phyloP scores from a whole-genome alignment of 352 stramenopile genomes.

The Phytopythium montanum region DNA sequence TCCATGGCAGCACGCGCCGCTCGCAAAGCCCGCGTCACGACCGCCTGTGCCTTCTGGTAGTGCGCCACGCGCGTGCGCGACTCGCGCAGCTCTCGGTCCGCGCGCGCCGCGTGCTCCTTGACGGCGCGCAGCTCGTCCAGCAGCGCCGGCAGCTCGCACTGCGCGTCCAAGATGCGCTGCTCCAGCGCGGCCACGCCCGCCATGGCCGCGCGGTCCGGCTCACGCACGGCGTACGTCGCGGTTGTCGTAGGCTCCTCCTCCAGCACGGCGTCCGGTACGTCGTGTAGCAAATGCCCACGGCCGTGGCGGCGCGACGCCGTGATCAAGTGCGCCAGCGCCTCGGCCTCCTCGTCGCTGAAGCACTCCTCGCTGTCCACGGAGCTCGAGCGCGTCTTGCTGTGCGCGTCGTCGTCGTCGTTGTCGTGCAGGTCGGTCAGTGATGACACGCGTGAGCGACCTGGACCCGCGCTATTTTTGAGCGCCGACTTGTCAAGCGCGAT shows the following conservation, averaged over 20 bases:
- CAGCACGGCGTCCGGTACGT: neutral
- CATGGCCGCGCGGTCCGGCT: constrained; percentile 35
- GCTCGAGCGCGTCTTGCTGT: constrained; percentile 9
- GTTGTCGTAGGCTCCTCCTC: constrained; percentile 12
- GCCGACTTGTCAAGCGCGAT: constrained; percentile 9
- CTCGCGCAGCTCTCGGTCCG: constrained; percentile 28
- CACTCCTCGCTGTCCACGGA: constrained; percentile 12
- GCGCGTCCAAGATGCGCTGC: constrained; percentile 34
- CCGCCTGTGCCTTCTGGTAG: constrained; percentile 44
- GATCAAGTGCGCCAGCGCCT: constrained; percentile 21
- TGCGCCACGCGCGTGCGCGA: constrained; percentile 33
- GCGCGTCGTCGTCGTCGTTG: constrained; percentile 18
- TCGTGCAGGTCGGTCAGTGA: constrained; percentile 27
- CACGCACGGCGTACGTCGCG: constrained; percentile 29
- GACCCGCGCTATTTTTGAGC: constrained; percentile 8
- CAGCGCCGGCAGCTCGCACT: constrained; percentile 43
- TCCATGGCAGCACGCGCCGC: constrained; percentile 31
- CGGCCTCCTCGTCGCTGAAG: constrained; percentile 25
- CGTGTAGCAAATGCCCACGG: neutral
- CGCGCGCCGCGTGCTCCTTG: constrained; percentile 25
- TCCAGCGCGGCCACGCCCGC: constrained; percentile 39
- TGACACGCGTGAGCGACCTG: constrained; percentile 10
- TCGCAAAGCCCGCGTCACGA: constrained; percentile 41
- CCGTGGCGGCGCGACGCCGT: constrained; percentile 18
- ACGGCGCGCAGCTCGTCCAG: constrained; percentile 36